Evolutionary conservation across 306 rosid genomes (phyloP).

Genomic region (Adenanthera pavonina): DNA sequence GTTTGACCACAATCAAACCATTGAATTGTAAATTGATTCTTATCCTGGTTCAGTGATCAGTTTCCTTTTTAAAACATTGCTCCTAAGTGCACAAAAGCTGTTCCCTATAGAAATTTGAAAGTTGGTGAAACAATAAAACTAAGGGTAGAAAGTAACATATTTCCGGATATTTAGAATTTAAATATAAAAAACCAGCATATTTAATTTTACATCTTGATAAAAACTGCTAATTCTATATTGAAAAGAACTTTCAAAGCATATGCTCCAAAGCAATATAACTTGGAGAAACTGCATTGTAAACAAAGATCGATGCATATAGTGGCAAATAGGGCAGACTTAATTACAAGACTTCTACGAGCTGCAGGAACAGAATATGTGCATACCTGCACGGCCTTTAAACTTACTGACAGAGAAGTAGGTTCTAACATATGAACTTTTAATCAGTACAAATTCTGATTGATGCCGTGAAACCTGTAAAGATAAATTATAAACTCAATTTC

Average conservation of each 20-base stretch:
- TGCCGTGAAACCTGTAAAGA: slow-evolving; percentile 66
- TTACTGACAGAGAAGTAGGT: slow-evolving; percentile 48
- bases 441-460: slow-evolving; percentile 48
- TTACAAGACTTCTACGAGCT: neutral
- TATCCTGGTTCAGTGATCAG: too few relatives aligned
- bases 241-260: neutral
- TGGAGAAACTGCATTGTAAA: neutral
- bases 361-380: slow-evolving; percentile 5
- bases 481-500: slow-evolving; percentile 28
- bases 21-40: too few relatives aligned
- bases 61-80: neutral
- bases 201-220: neutral
- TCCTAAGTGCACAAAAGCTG: slow-evolving; percentile 50
- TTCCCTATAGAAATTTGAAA: slow-evolving; percentile 54
- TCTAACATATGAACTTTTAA: slow-evolving; percentile 47
- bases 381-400: slow-evolving; percentile 61
- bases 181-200: slow-evolving; percentile 5
- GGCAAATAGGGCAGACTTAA: neutral
- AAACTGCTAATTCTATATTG: neutral
- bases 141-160: slow-evolving; percentile 12
- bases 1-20: too few relatives aligned
- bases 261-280: neutral
- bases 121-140: slow-evolving; percentile 16
- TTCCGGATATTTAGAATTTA: neutral
- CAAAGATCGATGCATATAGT: neutral